Base-by-base conservation (phyloP, 768 basidiomycete genomes). In the Lactifluus hygrophoroides region DNA sequence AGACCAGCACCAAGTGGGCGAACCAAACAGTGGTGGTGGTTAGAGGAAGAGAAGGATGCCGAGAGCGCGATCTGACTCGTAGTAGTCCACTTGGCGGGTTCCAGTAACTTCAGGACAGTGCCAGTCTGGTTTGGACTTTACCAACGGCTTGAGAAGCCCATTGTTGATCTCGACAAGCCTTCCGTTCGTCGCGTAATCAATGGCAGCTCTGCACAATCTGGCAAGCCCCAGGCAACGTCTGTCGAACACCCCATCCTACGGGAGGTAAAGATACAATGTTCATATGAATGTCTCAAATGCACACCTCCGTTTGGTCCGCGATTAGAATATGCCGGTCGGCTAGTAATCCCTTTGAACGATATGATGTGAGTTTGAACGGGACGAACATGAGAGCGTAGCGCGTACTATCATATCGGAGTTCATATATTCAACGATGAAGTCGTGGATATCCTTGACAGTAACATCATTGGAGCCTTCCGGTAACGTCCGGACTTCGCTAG, bases 401-500 rank as follows among this genome's bases (percentile, higher is more conserved):
- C 77, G 16, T 71, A 89, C 88, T 76, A 88, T 69, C 38, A 88
- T 77, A 65, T 92, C 87, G 0, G 87, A 88, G 61, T 85, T 78
- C 66, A 92, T 89, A 58, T 89, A 93, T 66, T 90, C 83, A 14
- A 89, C 81, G 30, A 92, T 73, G 64, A 91, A 91, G 58, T 91
- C 76, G 57, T 85, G 85, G 17, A 91, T 81, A 63, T 90, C 87
- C 2, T 83, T 74, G 4, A 88, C 78, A 0, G 75, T 80, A 57
- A 80, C 80, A 8, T 79, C 75, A 25, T 14, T 14, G 14, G 77
- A 30, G 37, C 62, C 16, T 48, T 59, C 19, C 37, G 50, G 9
- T 66, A 45, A 55, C n/a, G 51, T 46, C n/a, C 60, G 44, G 3
- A 66, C 65, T 11, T 63, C 16, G 4, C 70, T 70, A 8, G 76